Evolutionary conservation across 2,329 filamentous ascomycete species (phyloP), one percentile per base, ranked within the genome.

Genomic region (Aaosphaeria pasadenensis): DNA sequence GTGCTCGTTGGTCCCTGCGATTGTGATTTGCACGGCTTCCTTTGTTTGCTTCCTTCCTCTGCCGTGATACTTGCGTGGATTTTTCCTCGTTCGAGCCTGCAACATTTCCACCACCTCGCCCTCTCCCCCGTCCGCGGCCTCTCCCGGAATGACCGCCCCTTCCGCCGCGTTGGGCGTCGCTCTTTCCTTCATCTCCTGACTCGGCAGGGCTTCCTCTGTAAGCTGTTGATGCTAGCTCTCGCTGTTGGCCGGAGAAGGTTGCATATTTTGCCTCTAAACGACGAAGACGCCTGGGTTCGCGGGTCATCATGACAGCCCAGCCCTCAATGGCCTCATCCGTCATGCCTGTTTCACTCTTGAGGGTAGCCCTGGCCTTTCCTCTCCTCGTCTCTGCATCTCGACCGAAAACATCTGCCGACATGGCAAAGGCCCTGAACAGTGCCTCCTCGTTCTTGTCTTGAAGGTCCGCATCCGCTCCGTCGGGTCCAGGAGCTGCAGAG

Each of bases 251-350:
- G 9, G 77, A 75, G 54, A 88, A 89, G 13, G 80, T 75, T 7
- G 79, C 78, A 59, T 86, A 87, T 62, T 84, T 86, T 44, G 79
- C 79, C 69, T 96, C 89, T 39, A 97, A 72, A 47, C 81, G 78
- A 48, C 82, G 81, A 66, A 86, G 75, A 50, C 86, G 80, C 59
- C 82, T 81, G 1, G 88, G 80, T 58, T 92, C 87, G 31, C 91
- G 81, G 9, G 77, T 74, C 6, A 96, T 72, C 89, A 97, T 95
- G 43, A 96, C 74, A 0, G 82, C 89, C 91, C 92, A 99, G 5
- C 94, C 94, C 70, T 97, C 94, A 32, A 99, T 87, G 3, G 87
- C 85, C 70, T 97, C 92, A 58, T 97, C 91, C 0, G 90, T 91
- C 89, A 96, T 89, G 4, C 86, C 86, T 1, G 89, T 95, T 50